Conservation (phyloP, 2,329 filamentous ascomycete species). For the Beauveria bassiana region DNA sequence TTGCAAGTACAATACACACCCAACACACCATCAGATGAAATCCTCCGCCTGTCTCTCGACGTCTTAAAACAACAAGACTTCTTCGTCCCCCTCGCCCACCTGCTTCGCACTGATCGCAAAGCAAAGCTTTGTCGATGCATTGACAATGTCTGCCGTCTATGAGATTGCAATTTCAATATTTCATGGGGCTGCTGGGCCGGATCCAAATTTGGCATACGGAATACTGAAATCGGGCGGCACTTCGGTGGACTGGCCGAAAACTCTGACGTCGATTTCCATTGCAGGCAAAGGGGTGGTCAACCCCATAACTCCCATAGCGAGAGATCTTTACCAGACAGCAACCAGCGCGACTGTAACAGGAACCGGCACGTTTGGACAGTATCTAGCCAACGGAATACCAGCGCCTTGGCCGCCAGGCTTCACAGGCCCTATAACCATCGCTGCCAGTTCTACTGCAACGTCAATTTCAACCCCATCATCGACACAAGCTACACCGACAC, state of each 20-base stretch:
- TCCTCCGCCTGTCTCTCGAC: background rate
- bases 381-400: background rate
- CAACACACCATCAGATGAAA: background rate
- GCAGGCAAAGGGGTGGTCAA: background rate
- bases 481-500: background rate
- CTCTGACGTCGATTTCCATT: background rate
- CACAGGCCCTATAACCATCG: background rate
- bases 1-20: background rate
- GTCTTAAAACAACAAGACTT: background rate
- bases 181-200: background rate
- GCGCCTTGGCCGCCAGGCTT: background rate
- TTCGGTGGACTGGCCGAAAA: background rate
- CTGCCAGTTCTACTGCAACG: background rate
- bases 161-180: background rate
- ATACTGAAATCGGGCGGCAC: background rate
- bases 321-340: background rate
- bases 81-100: background rate
- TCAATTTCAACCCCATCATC: background rate
- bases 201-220: background rate
- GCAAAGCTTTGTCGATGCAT: background rate
- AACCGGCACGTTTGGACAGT: background rate
- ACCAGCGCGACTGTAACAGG: background rate
- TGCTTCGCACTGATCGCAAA: background rate
- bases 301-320: background rate
- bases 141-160: background rate